Evolutionary conservation across 129 eudicot genomes (phyloP).

Genomic region (Solidago caesia): DNA sequence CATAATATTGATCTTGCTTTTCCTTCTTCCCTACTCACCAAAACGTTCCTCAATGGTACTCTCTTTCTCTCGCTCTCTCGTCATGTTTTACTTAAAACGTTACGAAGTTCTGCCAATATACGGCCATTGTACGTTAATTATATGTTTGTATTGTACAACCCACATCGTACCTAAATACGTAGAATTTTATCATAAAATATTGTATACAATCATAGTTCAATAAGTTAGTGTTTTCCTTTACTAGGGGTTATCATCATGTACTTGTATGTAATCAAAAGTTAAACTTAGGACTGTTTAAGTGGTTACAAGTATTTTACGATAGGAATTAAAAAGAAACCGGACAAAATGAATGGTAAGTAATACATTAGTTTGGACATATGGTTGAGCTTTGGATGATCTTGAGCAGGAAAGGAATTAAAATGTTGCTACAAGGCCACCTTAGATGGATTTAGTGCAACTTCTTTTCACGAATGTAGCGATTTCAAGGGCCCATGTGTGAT

Average conservation of each 20-base stretch:
- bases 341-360: not conserved
- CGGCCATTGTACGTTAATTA: not conserved
- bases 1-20: conserved; percentile 74
- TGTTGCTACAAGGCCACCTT: conserved; percentile 90
- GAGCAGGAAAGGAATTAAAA: conserved; percentile 72
- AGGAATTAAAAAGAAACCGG: not conserved
- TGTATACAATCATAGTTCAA: too few species aligned
- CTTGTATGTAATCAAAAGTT: not conserved
- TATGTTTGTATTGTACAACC: not conserved
- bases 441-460: conserved; percentile 88
- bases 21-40: conserved; percentile 63
- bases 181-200: too few species aligned
- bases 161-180: not conserved
- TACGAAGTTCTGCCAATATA: not conserved
- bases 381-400: conserved; percentile 25
- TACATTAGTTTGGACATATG: not conserved
- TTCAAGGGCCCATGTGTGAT: conserved; percentile 95
- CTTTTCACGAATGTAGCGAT: conserved; percentile 68
- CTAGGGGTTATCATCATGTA: not conserved
- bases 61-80: conserved; percentile 15
- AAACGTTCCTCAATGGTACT: conserved; percentile 81
- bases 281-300: not conserved
- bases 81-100: not conserved
- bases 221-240: too few species aligned
- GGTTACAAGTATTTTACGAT: not conserved